These are phyloP conservation scores for Amanita rimosa DNA, from an alignment of 768 basidiomycete species.

Conservation along the genomic window DNA sequence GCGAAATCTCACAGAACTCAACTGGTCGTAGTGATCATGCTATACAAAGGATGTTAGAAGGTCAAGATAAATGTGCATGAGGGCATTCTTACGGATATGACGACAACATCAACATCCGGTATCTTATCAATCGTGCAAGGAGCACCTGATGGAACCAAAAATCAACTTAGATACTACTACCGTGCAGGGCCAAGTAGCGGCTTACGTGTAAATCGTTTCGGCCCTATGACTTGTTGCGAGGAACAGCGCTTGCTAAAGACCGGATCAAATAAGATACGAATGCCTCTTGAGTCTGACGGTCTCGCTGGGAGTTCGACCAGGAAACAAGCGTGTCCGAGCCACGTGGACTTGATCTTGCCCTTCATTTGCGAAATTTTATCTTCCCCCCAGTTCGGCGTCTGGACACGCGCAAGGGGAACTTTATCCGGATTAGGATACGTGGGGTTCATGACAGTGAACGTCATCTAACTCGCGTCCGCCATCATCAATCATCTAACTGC, in stretches of 20 bases:
- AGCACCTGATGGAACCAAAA: constrained; percentile 18
- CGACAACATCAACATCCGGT: constrained; percentile 51
- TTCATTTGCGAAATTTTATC: constrained; percentile 14
- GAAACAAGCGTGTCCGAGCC: constrained; percentile 48
- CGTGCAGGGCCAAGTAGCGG: neutral
- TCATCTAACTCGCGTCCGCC: neutral
- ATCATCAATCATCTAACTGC: neutral
- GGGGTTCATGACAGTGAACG: constrained; percentile 8
- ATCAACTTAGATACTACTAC: neutral
- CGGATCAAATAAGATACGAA: constrained; percentile 41
- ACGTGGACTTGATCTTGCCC: constrained; percentile 36
- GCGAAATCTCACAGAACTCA: constrained; percentile 11
- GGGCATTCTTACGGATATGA: constrained; percentile 36
- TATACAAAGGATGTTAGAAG: constrained; percentile 8
- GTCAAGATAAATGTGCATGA: neutral
- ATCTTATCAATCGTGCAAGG: constrained; percentile 43
- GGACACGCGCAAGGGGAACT: constrained; percentile 18
- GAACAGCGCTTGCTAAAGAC: constrained; percentile 43
- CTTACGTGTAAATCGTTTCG: constrained; percentile 37
- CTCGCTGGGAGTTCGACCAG: constrained; percentile 36
- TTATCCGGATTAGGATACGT: constrained; percentile 10
- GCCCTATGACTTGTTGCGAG: constrained; percentile 31
- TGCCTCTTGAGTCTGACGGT: constrained; percentile 20
- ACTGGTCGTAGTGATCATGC: constrained; percentile 48
- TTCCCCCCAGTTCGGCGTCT: constrained; percentile 27